These are phyloP conservation scores for Cytidiella melzeri DNA, from an alignment of 768 basidiomycete genomes.

Conservation along the genomic window DNA sequence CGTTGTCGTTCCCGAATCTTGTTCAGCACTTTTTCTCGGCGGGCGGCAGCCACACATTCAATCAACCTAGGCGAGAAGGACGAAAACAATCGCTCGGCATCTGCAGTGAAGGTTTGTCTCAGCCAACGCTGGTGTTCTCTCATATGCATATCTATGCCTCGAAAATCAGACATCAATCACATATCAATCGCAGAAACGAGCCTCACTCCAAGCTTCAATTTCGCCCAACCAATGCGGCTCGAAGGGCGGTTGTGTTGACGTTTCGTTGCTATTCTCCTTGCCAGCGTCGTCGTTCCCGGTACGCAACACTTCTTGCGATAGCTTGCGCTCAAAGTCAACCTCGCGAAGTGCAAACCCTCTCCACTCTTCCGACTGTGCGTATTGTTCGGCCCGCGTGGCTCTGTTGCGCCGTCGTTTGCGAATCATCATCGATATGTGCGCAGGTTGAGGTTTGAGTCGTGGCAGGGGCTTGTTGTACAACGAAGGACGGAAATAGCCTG, in stretches of 20 bases:
- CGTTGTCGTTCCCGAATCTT: conserved; percentile 57
- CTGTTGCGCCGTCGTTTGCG: conserved; percentile 38
- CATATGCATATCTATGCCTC: no score
- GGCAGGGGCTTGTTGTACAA: conserved; percentile 67
- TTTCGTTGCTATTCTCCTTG: no score
- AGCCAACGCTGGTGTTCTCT: not conserved
- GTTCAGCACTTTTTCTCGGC: conserved; percentile 54
- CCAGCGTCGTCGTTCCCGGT: no score
- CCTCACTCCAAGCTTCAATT: no score
- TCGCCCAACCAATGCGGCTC: no score
- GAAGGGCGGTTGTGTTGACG: no score
- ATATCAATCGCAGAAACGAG: no score
- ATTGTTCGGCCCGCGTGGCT: conserved; percentile 34
- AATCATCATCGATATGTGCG: conserved; percentile 67
- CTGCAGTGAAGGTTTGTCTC: conserved; percentile 23
- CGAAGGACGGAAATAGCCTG: conserved; percentile 59
- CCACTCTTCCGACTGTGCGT: conserved; percentile 17
- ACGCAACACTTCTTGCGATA: no score
- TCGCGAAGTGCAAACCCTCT: conserved; percentile 33
- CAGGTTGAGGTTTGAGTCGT: conserved; percentile 74
- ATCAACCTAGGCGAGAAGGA: conserved; percentile 46
- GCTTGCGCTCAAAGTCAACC: conserved; percentile 30
- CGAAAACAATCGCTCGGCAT: conserved; percentile 34
- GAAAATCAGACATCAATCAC: no score
- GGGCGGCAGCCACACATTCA: conserved; percentile 45